These are phyloP conservation scores for Fusarium vanettenii DNA, from an alignment of 2,329 filamentous ascomycete genomes.

Conservation along the genomic window DNA sequence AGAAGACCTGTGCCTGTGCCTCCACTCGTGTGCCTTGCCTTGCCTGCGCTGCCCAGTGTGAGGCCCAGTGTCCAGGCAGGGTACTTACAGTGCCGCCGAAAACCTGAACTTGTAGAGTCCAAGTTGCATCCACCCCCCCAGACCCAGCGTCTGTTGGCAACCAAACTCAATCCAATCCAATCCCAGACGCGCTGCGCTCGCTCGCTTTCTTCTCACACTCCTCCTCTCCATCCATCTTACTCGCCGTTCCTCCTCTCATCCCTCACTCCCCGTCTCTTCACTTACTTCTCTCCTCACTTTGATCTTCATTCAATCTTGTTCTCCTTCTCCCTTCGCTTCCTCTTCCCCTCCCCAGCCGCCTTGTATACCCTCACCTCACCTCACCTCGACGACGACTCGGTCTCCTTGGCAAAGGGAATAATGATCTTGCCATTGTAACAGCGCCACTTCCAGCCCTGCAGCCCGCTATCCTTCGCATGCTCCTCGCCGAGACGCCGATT, in stretches of 20 bases:
- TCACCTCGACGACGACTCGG: constrained; percentile 32
- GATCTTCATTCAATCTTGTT: constrained; percentile 35
- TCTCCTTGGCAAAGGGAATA: constrained; percentile 37
- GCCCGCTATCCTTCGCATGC: constrained; percentile 39
- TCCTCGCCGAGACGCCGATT: constrained; percentile 45
- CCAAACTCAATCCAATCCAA: constrained; percentile 44
- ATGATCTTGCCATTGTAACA: constrained; percentile 45
- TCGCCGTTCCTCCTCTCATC: constrained; percentile 34
- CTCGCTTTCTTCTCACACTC: constrained; percentile 24
- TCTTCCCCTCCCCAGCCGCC: constrained; percentile 25
- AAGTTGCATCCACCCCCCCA: constrained; percentile 31
- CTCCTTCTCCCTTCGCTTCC: constrained; percentile 25
- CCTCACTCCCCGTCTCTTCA: constrained; percentile 9
- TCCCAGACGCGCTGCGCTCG: constrained; percentile 37
- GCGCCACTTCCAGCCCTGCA: constrained; percentile 40
- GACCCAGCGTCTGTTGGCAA: constrained; percentile 36
- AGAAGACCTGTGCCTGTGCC: constrained; percentile 22
- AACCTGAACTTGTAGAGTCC: not conserved
- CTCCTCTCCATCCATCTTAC: constrained; percentile 17
- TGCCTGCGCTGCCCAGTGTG: constrained; percentile 11
- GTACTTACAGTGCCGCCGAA: constrained; percentile 18
- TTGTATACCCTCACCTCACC: constrained; percentile 25
- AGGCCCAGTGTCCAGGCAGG: constrained; percentile 16
- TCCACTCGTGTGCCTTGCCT: constrained; percentile 19
- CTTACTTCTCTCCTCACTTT: constrained; percentile 38